These are phyloP conservation scores for Fraxinus paxiana DNA, from an alignment of 305 asterid genomes.

Conservation along the genomic window DNA sequence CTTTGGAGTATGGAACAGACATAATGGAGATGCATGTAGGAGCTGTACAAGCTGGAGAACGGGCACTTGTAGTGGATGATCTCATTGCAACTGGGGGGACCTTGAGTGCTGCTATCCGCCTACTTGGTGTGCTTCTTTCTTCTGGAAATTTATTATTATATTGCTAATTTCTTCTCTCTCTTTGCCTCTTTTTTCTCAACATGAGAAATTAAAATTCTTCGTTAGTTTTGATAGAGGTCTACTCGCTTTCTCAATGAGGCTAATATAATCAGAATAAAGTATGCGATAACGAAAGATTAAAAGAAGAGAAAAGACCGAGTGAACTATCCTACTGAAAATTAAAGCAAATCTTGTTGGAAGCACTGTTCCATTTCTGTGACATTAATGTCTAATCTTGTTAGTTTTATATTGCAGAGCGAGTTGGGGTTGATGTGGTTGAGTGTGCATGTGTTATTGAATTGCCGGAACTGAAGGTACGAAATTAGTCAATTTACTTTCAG, in stretches of 20 bases:
- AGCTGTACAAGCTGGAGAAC: constrained; percentile 81
- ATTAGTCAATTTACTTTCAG: not conserved
- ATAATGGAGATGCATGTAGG: constrained; percentile 97
- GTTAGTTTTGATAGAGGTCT: not conserved
- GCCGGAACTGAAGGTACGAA: constrained; percentile 72
- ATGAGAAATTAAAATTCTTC: not conserved
- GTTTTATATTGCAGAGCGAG: constrained; percentile 62
- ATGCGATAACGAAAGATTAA: not conserved
- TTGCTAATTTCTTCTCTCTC: not conserved
- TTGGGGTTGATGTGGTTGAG: constrained; percentile 66
- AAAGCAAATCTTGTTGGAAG: not conserved
- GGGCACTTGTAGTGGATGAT: constrained; percentile 78
- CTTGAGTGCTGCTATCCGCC: constrained; percentile 72
- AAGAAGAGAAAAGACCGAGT: not conserved
- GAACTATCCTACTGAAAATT: not conserved
- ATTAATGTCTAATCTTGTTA: constrained; percentile 24
- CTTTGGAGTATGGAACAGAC: constrained; percentile 91
- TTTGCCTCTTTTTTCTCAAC: not conserved
- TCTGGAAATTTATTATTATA: not conserved
- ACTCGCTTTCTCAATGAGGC: not conserved
- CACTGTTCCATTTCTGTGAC: not conserved
- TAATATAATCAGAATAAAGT: not conserved
- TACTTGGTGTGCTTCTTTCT: constrained; percentile 55
- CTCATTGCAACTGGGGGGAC: constrained; percentile 96
- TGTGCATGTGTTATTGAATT: constrained; percentile 91